phyloP scores from a whole-genome alignment of 441 rosid genomes.

The Manihot esculenta region DNA sequence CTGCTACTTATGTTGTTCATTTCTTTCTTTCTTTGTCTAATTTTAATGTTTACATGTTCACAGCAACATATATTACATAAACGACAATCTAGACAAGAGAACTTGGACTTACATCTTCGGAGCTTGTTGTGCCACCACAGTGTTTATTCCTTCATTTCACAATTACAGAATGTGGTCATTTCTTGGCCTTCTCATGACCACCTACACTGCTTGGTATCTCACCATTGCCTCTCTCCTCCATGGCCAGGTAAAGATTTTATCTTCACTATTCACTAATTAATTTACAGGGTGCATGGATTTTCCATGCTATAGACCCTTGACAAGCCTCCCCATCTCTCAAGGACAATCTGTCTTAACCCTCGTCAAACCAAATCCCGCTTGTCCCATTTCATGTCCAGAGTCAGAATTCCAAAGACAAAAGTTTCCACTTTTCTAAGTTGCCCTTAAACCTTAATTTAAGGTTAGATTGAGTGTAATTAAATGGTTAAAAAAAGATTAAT shows the following conservation, averaged over 20 bases:
- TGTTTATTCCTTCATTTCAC: conserved; percentile 90
- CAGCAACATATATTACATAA: conserved; percentile 97
- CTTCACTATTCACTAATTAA: too few relatives aligned
- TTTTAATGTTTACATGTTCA: conserved; percentile 11
- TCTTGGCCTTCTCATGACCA: conserved; percentile 94
- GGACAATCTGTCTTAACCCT: conserved; percentile 24
- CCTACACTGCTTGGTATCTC: conserved; percentile 97
- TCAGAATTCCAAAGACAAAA: too few relatives aligned
- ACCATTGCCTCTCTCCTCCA: conserved; percentile 77
- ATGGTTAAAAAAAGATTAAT: neutral
- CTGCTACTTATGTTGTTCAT: neutral
- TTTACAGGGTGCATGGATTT: neutral
- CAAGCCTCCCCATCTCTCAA: neutral
- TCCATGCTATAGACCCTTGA: conserved; percentile 1
- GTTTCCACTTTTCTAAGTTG: too few relatives aligned
- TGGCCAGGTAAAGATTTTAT: conserved; percentile 71
- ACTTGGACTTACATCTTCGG: conserved; percentile 98
- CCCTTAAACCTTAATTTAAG: too few relatives aligned
- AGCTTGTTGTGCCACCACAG: conserved; percentile 97
- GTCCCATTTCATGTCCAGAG: conserved; percentile 24
- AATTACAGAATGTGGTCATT: conserved; percentile 97
- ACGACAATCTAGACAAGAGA: conserved; percentile 85
- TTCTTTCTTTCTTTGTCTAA: neutral
- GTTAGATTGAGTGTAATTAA: too few relatives aligned
- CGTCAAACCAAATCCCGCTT: conserved; percentile 28